Evolutionary conservation across 345 rosid genomes (phyloP), one percentile per base, ranked within the genome.

Genomic region (Schrenkiella parvula): DNA sequence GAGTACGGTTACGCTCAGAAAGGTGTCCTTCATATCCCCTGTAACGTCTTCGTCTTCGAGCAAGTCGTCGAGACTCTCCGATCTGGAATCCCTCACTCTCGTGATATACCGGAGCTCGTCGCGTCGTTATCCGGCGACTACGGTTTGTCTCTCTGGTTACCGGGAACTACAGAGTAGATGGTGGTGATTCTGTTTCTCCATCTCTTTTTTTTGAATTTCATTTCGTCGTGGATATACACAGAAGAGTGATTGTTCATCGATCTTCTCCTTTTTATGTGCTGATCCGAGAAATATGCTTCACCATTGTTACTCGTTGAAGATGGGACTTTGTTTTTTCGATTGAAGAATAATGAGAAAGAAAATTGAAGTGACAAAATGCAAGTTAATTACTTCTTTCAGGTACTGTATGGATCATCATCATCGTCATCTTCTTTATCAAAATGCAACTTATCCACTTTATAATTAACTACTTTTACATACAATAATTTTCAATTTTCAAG

Each of bases 1-100:
- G 97, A 88, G 75, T 93, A 90, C 66, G 98, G 98, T 5, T 91
- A 85, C 80, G 88, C 90, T 42, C 98, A 93, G 67, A 82, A 83
- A 64, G 98, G 98, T 8, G 98, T 87, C 9, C 89, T 93, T 4
- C 84, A 85, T 57, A 93, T 93, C 67, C 98, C 97, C 3, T 91
- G 97, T 68, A 88, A 85, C 80, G 98, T 87, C 28, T 66, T 80
- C 35, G 88, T 79, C 15, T 93, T 93, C 47, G 92, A 93, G 71
- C 80, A 84, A 14, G 81, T 88, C 34, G 75, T 93, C 37, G 96
- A 90, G 50, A 79, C 82, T 13, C 82, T 93, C 47, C 84, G 89
- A 19, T 85, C 87, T 21, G 97, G 98, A 2, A 48, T 75, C 2
- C 11, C 11, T 12, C 50, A 64, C 55, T 31, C 15, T 46, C 28